A percentile compares a stretch with the other conserved stretches of the same genome.
These are phyloP conservation scores for Tolypocladium tundrense DNA, from an alignment of 2,329 filamentous ascomycete species.

Conservation along the genomic window DNA sequence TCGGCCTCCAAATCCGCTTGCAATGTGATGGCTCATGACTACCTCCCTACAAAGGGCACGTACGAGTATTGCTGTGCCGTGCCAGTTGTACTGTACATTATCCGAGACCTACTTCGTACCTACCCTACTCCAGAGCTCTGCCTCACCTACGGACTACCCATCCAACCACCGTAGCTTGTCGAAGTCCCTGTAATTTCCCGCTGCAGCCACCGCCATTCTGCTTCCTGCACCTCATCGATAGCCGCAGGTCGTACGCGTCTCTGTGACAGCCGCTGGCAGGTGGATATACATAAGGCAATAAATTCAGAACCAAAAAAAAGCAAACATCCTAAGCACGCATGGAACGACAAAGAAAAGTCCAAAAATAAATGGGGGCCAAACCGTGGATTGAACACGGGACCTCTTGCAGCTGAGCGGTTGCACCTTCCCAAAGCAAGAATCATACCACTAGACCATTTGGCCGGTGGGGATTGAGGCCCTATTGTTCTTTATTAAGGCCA, in stretches of 20 bases:
- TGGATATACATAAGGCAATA: neutral
- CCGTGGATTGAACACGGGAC: constrained; percentile 23
- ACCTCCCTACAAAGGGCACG: no score
- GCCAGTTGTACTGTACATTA: no score
- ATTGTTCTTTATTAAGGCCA: neutral
- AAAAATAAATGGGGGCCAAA: constrained; percentile 12
- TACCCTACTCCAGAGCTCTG: no score
- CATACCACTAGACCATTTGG: constrained; percentile 23
- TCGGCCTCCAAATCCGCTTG: neutral
- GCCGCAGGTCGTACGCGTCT: no score
- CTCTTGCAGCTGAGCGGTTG: constrained; percentile 15
- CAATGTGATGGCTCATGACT: no score
- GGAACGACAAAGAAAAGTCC: neutral
- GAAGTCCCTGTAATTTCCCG: neutral
- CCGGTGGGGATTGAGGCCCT: constrained; percentile 4
- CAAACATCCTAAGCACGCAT: neutral
- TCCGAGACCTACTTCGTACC: no score
- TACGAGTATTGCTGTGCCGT: no score
- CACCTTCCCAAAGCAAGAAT: constrained; percentile 20
- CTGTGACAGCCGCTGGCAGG: neutral
- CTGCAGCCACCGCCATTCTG: neutral
- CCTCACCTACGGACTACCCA: no score
- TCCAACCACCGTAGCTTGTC: no score
- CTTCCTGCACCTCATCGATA: neutral
- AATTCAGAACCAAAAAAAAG: neutral